Base-by-base conservation (phyloP, 176 grass and related monocot genomes). In the Lolium perenne region DNA sequence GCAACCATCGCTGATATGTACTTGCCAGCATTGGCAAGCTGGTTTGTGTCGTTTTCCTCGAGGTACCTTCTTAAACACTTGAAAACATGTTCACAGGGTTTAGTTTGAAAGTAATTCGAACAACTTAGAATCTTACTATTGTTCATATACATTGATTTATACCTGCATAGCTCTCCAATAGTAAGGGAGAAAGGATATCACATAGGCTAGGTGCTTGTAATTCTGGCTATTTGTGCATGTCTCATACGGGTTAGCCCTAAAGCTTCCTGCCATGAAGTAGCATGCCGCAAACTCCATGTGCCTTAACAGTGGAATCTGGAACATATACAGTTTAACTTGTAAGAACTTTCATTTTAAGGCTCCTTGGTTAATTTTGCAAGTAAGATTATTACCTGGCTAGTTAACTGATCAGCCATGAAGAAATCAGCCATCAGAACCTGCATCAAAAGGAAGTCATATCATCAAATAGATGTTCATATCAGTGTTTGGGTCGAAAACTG, bases 121-220 rank as follows among this genome's bases (percentile, higher is more conserved):
- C 59, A 80, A 26, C 13, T 50, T 68, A 17, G 12, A 75, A 48
- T 56, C 40, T 56, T 74, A 26, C 48, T 81, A 15, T 4, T 40
- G 26, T n/a, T 48, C 18, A 56, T 60, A 9, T 51, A 3, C 5
- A 26, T 35, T 35, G 21, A 57, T 77, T 25, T 25, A 35, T 92
- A 98, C 97, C 97, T 98, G 97, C 97, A 98, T 88, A 20, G 94
- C 94, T 87, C 97, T 88, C 97, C 97, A 98, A 55, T 90, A 96
- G 76, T 98, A 98, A 59, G 97, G 97, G 1, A 98, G 94, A 29
- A 98, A 98, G 8, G 97, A 98, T n/a, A 98, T 85, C 8, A 96
- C 90, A 88, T 94, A 94, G 65, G 94, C 88, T 38, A 98, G 46
- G 25, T 91, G 66, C 81, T 89, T 95, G 84, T 98, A 94, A 46